Conservation (phyloP, 2,329 filamentous ascomycete genomes). For the Curvularia lunata region DNA sequence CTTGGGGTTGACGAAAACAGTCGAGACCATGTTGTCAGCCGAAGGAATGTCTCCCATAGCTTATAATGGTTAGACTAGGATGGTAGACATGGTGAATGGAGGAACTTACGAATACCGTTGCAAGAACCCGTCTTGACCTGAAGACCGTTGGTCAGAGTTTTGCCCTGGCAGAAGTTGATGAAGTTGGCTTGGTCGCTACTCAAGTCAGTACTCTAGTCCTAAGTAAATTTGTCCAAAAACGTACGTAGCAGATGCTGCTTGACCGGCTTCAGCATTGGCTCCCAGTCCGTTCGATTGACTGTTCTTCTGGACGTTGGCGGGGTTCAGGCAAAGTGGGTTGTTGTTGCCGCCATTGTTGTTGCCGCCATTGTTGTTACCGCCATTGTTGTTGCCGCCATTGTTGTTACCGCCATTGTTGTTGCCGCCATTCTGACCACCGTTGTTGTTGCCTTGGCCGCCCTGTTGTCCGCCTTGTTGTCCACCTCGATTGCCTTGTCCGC, state of each 20-base stretch:
- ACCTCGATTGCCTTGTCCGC: background rate
- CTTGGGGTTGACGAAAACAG: constrained; percentile 58
- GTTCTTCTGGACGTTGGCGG: constrained; percentile 52
- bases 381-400: constrained; percentile 6
- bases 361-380: constrained; percentile 17
- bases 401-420: constrained; percentile 22
- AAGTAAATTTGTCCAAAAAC: constrained; percentile 12
- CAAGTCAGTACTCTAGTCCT: constrained; percentile 8
- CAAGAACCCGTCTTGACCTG: constrained; percentile 61
- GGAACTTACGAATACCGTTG: constrained; percentile 58
- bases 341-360: constrained; percentile 17
- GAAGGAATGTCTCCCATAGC: constrained; percentile 65
- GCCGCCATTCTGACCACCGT: constrained; percentile 14
- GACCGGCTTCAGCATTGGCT: constrained; percentile 47
- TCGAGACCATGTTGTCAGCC: constrained; percentile 60
- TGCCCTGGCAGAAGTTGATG: constrained; percentile 65
- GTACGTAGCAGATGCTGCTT: constrained; percentile 57
- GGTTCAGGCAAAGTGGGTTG: constrained; percentile 44
- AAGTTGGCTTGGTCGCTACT: constrained; percentile 60
- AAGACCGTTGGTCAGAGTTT: constrained; percentile 62
- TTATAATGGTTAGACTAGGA: constrained; percentile 20
- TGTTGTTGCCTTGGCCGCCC: too few species aligned
- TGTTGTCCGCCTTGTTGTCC: constrained; percentile 18
- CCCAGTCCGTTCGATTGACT: constrained; percentile 52
- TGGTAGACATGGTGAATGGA: background rate